A percentile compares a stretch with the other conserved stretches of the same genome.
Conservation (phyloP, 129 eudicot genomes). For the Kitagawia praeruptora region DNA sequence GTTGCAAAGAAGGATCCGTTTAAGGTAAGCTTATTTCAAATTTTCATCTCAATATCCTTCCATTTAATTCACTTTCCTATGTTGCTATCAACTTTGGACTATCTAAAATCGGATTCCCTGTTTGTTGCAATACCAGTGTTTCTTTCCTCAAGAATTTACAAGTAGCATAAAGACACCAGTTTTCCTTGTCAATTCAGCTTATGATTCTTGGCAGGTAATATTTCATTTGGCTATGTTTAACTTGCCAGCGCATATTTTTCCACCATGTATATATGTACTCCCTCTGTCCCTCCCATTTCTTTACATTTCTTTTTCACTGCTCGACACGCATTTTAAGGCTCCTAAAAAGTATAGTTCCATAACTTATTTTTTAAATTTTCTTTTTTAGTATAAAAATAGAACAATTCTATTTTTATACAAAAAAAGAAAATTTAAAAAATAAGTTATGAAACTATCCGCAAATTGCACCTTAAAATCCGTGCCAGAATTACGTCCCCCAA, state of each 20-base stretch:
- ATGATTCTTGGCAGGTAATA: conserved; percentile 95
- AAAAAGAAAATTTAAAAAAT: no score
- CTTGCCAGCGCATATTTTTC: neutral
- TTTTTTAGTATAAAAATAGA: no score
- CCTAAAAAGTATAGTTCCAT: no score
- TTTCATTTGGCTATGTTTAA: neutral
- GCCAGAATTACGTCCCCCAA: no score
- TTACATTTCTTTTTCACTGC: no score
- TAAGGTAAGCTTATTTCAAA: conserved; percentile 36
- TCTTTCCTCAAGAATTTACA: conserved; percentile 71
- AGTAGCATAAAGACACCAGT: conserved; percentile 65
- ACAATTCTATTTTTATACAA: no score
- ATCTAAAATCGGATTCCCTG: conserved; percentile 5
- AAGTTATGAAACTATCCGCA: no score
- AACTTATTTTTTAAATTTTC: no score
- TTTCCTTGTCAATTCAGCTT: conserved; percentile 85
- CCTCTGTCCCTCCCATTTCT: no score
- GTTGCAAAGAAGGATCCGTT: conserved; percentile 55
- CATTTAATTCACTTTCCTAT: conserved; percentile 2
- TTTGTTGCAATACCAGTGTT: conserved; percentile 52
- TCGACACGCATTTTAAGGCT: no score
- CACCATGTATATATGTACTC: neutral
- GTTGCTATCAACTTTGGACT: conserved; percentile 12
- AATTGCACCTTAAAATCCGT: no score
- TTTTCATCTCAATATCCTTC: neutral